These are phyloP conservation scores for Diddensiella transvaalensis DNA, from an alignment of 805 yeast genomes.

Conservation along the genomic window DNA sequence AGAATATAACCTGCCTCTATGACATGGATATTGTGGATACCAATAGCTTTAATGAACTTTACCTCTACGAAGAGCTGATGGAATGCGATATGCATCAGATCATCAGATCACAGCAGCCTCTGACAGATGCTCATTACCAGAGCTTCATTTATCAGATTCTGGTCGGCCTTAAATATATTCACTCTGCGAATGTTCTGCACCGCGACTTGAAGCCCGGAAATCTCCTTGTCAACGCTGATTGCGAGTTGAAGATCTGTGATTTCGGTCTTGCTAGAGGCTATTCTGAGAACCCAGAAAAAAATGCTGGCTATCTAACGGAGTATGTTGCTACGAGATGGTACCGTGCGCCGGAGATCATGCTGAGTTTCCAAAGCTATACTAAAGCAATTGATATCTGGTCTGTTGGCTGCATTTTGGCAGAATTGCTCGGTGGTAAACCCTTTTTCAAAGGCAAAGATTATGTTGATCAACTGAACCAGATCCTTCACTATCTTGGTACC, in stretches of 20 bases:
- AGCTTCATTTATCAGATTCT: conserved; percentile 86
- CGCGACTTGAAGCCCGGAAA: conserved; percentile 91
- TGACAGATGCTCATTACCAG: conserved; percentile 94
- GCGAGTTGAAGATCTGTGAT: conserved; percentile 92
- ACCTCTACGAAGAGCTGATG: conserved; percentile 94
- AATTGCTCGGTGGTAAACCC: conserved; percentile 80
- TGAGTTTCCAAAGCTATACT: conserved; percentile 87
- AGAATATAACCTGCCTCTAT: conserved; percentile 90
- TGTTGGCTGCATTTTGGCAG: conserved; percentile 93
- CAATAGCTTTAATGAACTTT: conserved; percentile 81
- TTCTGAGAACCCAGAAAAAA: conserved; percentile 54
- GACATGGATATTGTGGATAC: conserved; percentile 88
- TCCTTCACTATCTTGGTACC: conserved; percentile 82
- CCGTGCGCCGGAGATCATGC: conserved; percentile 96
- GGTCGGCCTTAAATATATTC: conserved; percentile 87
- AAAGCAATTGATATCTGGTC: conserved; percentile 97
- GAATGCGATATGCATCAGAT: conserved; percentile 99
- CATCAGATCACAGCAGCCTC: conserved; percentile 86
- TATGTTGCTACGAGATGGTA: conserved; percentile 98
- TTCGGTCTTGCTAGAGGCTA: conserved; percentile 83
- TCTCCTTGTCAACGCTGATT: conserved; percentile 79
- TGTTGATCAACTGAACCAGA: conserved; percentile 82
- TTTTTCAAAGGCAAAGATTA: conserved; percentile 93
- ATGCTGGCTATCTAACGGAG: conserved; percentile 85
- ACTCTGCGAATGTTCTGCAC: conserved; percentile 88